A percentile compares a stretch with the other conserved stretches of the same genome.
Evolutionary conservation across 345 rosid species (phyloP).

Genomic region (Hypericum perforatum): DNA sequence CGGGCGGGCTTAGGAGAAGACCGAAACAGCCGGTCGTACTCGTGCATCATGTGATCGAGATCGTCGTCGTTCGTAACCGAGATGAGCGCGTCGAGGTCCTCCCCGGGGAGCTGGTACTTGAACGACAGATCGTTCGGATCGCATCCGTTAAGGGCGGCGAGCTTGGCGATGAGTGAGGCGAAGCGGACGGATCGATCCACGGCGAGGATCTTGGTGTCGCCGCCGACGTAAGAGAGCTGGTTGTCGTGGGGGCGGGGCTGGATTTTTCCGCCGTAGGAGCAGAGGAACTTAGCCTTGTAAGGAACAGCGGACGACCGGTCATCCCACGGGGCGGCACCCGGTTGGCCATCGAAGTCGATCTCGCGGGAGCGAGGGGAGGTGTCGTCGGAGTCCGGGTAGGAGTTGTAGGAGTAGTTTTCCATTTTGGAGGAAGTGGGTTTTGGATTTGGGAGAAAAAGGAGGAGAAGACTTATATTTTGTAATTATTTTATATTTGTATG

Average conservation of each 20-base stretch:
- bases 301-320: constrained; percentile 33
- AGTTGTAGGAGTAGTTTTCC: constrained; percentile 57
- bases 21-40: constrained; percentile 73
- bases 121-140: constrained; percentile 35
- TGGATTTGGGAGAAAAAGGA: not conserved
- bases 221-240: constrained; percentile 72
- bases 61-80: constrained; percentile 91
- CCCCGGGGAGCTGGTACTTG: constrained; percentile 93
- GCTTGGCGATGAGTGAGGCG: constrained; percentile 47
- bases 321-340: constrained; percentile 46
- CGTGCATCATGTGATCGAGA: constrained; percentile 91
- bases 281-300: constrained; percentile 71
- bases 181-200: constrained; percentile 61
- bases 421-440: constrained; percentile 18
- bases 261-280: constrained; percentile 91
- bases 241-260: constrained; percentile 92
- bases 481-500: too few species aligned
- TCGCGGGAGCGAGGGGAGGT: constrained; percentile 97
- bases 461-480: not conserved
- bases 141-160: constrained; percentile 44
- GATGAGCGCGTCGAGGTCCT: constrained; percentile 89
- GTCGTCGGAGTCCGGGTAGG: constrained; percentile 80
- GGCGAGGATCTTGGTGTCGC: constrained; percentile 84
- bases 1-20: constrained; percentile 67
- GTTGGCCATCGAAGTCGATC: constrained; percentile 67